These are phyloP conservation scores for Penstemon newberryi DNA, from an alignment of 257 asterid species.

Conservation along the genomic window DNA sequence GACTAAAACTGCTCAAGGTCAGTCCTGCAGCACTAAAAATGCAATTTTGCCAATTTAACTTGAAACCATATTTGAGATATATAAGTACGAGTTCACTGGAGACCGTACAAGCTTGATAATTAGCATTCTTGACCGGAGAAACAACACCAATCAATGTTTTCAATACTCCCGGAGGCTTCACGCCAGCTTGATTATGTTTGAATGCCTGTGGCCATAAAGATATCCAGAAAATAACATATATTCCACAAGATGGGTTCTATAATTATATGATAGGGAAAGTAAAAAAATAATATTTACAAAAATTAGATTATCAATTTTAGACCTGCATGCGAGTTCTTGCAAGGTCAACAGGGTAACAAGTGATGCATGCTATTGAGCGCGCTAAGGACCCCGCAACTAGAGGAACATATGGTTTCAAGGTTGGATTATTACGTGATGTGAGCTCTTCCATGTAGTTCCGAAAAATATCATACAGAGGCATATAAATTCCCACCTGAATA, in stretches of 20 bases:
- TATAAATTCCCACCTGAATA: constrained; percentile 82
- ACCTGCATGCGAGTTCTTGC: constrained; percentile 99
- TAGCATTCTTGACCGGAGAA: constrained; percentile 51
- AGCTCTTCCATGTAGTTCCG: constrained; percentile 64
- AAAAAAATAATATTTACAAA: not conserved
- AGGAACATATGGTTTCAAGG: constrained; percentile 64
- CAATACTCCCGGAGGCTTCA: constrained; percentile 76
- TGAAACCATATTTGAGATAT: not conserved
- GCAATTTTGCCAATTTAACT: too few relatives aligned
- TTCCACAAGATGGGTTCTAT: not conserved
- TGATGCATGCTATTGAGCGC: constrained; percentile 82
- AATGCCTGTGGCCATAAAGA: constrained; percentile 52
- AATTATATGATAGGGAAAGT: not conserved
- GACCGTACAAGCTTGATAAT: constrained; percentile 53
- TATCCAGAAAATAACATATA: not conserved
- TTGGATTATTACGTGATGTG: constrained; percentile 51
- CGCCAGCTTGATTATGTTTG: constrained; percentile 55
- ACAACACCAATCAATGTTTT: constrained; percentile 64
- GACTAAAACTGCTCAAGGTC: too few relatives aligned
- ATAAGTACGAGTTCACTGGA: constrained; percentile 9
- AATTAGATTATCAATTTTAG: not conserved
- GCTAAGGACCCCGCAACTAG: constrained; percentile 84
- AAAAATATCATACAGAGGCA: constrained; percentile 89
- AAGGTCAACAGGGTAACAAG: constrained; percentile 88
- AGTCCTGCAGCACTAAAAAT: too few relatives aligned